Conservation (phyloP, 768 basidiomycete genomes). For the Agrocybe pediades region DNA sequence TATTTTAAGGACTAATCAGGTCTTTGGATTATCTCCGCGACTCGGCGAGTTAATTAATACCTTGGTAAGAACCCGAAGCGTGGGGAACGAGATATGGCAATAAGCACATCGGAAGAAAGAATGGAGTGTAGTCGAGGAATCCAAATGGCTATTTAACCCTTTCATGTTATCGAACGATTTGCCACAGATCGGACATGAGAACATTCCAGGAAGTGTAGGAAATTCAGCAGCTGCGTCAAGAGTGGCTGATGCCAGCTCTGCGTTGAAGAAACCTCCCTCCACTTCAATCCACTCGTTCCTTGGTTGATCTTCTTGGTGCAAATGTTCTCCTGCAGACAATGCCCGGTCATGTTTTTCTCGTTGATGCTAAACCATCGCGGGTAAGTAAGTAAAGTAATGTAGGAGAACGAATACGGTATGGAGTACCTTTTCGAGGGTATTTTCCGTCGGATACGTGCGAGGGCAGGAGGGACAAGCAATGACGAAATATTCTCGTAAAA, state of each 20-base stretch:
- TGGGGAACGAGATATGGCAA: background rate
- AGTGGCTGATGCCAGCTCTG: background rate
- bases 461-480: background rate
- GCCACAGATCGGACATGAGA: background rate
- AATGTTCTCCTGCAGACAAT: background rate
- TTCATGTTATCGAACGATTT: background rate
- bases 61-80: background rate
- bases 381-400: background rate
- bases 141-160: background rate
- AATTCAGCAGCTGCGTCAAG: background rate
- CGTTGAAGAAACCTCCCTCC: background rate
- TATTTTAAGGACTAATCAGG: too few relatives aligned
- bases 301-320: background rate
- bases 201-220: background rate
- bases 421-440: background rate
- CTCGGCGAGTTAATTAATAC: background rate
- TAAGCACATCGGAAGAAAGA: background rate
- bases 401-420: background rate
- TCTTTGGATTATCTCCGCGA: too few relatives aligned
- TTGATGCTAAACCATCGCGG: background rate
- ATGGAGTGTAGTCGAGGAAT: background rate
- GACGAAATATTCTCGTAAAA: background rate
- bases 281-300: background rate
- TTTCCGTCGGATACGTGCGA: background rate
- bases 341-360: background rate